A percentile compares a stretch with the other conserved stretches of the same genome.
Conservation (phyloP, 148 eudicot genomes). For the Tetragonia tetragonoides region DNA sequence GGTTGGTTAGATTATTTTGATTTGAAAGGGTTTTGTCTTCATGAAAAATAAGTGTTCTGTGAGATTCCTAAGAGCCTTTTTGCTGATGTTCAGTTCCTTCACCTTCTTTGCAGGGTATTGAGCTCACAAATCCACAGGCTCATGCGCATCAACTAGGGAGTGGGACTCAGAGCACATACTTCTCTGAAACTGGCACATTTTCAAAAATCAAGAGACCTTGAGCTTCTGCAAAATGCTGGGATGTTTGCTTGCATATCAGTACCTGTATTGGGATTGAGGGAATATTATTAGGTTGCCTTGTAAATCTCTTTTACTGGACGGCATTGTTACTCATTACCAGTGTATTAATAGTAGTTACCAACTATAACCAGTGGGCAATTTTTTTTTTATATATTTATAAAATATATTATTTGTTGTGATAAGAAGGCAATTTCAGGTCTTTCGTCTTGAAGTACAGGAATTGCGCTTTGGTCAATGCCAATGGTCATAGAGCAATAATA, state of each 20-base stretch:
- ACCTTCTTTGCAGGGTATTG: conserved; percentile 64
- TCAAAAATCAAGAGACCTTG: conserved; percentile 86
- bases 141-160: conserved; percentile 83
- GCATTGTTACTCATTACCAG: too few relatives aligned
- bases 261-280: background rate
- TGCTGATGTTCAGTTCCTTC: conserved; percentile 13
- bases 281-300: too few relatives aligned
- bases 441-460: too few relatives aligned
- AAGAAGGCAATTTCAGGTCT: too few relatives aligned
- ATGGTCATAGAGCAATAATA: too few relatives aligned
- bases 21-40: background rate
- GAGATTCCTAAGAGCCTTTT: background rate
- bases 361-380: too few relatives aligned
- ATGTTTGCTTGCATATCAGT: background rate
- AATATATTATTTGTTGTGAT: too few relatives aligned
- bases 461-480: too few relatives aligned
- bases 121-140: conserved; percentile 95
- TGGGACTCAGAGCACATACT: conserved; percentile 96
- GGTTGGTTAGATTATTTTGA: background rate
- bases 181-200: conserved; percentile 93
- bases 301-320: too few relatives aligned
- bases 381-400: too few relatives aligned
- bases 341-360: too few relatives aligned
- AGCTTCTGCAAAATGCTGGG: conserved; percentile 8
- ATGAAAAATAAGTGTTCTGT: background rate